These are phyloP conservation scores for Aspergillus japonicus DNA, from an alignment of 2,329 filamentous ascomycete species.

Conservation along the genomic window DNA sequence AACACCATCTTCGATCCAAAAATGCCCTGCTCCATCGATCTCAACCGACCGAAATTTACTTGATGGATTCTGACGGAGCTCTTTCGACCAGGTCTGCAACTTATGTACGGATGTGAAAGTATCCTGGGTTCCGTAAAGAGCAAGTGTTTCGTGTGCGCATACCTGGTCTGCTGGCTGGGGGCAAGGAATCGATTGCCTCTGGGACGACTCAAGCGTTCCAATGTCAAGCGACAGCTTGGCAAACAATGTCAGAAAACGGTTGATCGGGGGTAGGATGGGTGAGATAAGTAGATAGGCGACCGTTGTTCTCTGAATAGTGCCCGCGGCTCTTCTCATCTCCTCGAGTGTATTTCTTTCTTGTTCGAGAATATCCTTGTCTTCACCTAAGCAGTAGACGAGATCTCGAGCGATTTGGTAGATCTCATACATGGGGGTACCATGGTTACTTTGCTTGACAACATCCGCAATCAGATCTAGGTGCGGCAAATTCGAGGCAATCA, in stretches of 20 bases:
- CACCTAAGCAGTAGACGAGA: slow-evolving; percentile 63
- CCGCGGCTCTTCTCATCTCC: not conserved
- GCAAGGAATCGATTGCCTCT: slow-evolving; percentile 29
- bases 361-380: slow-evolving; percentile 32
- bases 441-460: slow-evolving; percentile 54
- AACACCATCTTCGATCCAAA: slow-evolving; percentile 60
- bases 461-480: slow-evolving; percentile 56
- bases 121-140: slow-evolving; percentile 73
- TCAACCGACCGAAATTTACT: slow-evolving; percentile 53
- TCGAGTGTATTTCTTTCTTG: not conserved
- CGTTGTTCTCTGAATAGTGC: slow-evolving; percentile 14
- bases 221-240: slow-evolving; percentile 44
- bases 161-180: slow-evolving; percentile 57
- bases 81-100: slow-evolving; percentile 64
- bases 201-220: slow-evolving; percentile 24
- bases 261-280: slow-evolving; percentile 57
- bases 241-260: slow-evolving; percentile 63
- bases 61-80: slow-evolving; percentile 46
- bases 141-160: slow-evolving; percentile 58
- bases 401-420: slow-evolving; percentile 69
- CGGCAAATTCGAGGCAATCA: slow-evolving; percentile 74
- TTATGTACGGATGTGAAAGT: slow-evolving; percentile 67
- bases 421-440: slow-evolving; percentile 63
- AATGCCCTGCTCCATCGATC: slow-evolving; percentile 59
- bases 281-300: slow-evolving; percentile 62